Evolutionary conservation across 2,329 filamentous ascomycete species (phyloP).

Genomic region (Lanzia echinophila): DNA sequence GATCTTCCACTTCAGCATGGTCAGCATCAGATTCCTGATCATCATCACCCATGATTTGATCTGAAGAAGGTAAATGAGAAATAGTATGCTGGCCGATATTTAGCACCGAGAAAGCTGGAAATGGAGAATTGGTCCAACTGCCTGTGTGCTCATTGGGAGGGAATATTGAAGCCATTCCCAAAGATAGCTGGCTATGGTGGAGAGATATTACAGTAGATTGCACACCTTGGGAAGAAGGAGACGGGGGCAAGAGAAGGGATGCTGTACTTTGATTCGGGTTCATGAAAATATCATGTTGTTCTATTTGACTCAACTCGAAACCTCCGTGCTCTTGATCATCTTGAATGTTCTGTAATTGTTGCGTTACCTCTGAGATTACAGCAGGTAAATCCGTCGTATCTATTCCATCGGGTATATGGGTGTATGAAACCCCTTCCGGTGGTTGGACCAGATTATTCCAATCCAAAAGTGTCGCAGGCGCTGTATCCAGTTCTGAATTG

Average conservation of each 20-base stretch:
- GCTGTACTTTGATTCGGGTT: slow-evolving; percentile 26
- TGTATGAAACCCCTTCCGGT: neutral
- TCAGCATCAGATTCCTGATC: slow-evolving; percentile 23
- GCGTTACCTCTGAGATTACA: slow-evolving; percentile 26
- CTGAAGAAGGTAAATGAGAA: slow-evolving; percentile 10
- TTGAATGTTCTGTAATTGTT: slow-evolving; percentile 28
- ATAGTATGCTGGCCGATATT: neutral
- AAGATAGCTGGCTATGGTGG: neutral
- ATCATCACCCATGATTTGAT: slow-evolving; percentile 15
- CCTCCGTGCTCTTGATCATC: slow-evolving; percentile 26
- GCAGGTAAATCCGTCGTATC: slow-evolving; percentile 17
- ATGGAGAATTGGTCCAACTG: neutral
- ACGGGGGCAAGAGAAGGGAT: slow-evolving; percentile 20
- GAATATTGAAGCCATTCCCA: neutral
- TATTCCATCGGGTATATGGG: neutral
- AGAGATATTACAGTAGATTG: slow-evolving; percentile 9
- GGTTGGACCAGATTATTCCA: slow-evolving; percentile 12
- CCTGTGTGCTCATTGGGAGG: neutral
- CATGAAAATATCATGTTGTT: slow-evolving; percentile 16
- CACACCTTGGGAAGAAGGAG: neutral
- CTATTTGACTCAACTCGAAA: slow-evolving; percentile 11
- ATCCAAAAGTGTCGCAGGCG: slow-evolving; percentile 25
- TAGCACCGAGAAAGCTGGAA: slow-evolving; percentile 3
- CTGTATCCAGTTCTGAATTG: slow-evolving; percentile 21
- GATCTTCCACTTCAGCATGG: slow-evolving; percentile 27